These are phyloP conservation scores for Mortierella sp. DNA, from an alignment of 371 early-diverging fungal species.

Conservation along the genomic window DNA sequence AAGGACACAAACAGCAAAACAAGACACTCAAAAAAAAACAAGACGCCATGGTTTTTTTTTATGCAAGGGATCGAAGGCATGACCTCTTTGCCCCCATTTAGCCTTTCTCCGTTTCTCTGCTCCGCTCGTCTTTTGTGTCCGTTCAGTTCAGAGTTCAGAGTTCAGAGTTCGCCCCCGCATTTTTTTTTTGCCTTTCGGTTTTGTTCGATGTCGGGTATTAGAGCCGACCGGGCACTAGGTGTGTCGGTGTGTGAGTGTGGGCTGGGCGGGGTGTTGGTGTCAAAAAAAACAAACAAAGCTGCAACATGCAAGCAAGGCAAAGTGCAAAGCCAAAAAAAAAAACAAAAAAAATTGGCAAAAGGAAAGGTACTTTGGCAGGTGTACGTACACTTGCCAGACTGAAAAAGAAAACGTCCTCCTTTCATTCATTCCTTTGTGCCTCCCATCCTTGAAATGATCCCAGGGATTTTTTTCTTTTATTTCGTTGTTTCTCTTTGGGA, in stretches of 20 bases:
- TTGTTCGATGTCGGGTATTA: not conserved
- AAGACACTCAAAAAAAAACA: not conserved
- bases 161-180: not conserved
- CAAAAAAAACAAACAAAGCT: not conserved
- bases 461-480: not conserved
- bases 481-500: not conserved
- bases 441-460: not conserved
- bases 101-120: not conserved
- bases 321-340: not conserved
- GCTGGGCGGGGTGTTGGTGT: not conserved
- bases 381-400: not conserved
- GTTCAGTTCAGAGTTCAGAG: not conserved
- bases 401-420: not conserved
- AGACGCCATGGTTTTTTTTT: not conserved
- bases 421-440: not conserved
- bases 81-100: not conserved
- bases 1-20: not conserved
- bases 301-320: not conserved
- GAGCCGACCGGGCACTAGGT: not conserved
- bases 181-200: not conserved
- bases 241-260: not conserved
- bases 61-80: constrained; percentile 8
- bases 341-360: not conserved
- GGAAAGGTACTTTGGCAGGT: not conserved
- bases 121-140: not conserved